A percentile compares a stretch with the other conserved stretches of the same genome.
These are phyloP conservation scores for Corchorus olitorius DNA, from an alignment of 345 rosid species.

Conservation along the genomic window DNA sequence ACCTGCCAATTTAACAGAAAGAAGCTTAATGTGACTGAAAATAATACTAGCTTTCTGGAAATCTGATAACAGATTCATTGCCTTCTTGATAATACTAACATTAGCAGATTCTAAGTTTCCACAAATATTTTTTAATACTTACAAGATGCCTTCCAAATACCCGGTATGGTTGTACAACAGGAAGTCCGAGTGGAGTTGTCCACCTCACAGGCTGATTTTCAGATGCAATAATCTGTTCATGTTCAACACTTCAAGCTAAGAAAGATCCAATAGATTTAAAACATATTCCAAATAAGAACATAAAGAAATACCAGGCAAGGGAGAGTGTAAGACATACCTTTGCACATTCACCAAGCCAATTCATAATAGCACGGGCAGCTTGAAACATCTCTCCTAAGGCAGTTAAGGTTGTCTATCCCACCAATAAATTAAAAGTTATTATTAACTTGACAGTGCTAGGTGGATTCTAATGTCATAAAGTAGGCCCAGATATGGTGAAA, in stretches of 20 bases:
- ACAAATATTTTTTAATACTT: slow-evolving; percentile 33
- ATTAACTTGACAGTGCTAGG: slow-evolving; percentile 10
- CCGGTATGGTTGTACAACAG: slow-evolving; percentile 97
- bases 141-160: slow-evolving; percentile 72
- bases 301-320: neutral
- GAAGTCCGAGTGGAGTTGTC: slow-evolving; percentile 97
- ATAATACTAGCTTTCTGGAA: slow-evolving; percentile 13
- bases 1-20: slow-evolving; percentile 54
- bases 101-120: neutral
- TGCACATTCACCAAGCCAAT: slow-evolving; percentile 98
- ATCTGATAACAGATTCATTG: neutral
- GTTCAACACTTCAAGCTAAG: slow-evolving; percentile 19
- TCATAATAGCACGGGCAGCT: slow-evolving; percentile 94
- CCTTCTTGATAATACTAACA: neutral
- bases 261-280: neutral
- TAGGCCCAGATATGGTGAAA: neutral
- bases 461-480: neutral
- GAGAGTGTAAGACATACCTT: slow-evolving; percentile 49
- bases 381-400: slow-evolving; percentile 96
- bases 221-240: slow-evolving; percentile 75
- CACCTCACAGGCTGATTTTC: slow-evolving; percentile 90
- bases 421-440: slow-evolving; percentile 20
- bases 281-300: neutral
- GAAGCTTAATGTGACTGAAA: slow-evolving; percentile 13
- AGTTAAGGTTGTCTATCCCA: slow-evolving; percentile 71